phyloP scores from a whole-genome alignment of 192 early-diverging fungal species.

The Geranomyces variabilis region DNA sequence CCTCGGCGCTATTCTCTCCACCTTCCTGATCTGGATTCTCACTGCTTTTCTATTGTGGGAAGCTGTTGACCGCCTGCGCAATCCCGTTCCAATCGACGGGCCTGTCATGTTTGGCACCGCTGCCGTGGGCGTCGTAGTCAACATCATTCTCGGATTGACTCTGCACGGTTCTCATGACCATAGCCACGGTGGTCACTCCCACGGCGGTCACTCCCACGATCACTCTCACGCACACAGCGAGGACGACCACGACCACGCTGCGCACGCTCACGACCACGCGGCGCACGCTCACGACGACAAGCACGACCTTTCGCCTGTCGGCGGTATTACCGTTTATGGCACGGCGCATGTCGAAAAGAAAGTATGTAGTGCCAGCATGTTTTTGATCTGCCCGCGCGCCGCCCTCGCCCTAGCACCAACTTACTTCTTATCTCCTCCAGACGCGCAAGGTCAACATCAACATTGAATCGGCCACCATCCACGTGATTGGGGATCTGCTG shows the following conservation, averaged over 20 bases:
- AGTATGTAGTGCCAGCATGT: too few species aligned
- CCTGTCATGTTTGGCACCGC: conserved; percentile 70
- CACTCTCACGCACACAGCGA: conserved; percentile 39
- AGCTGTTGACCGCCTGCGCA: conserved; percentile 65
- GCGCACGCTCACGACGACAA: conserved; percentile 2
- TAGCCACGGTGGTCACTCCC: conserved; percentile 57
- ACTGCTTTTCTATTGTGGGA: conserved; percentile 72
- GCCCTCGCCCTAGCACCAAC: not conserved
- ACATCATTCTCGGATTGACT: conserved; percentile 63
- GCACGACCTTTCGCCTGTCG: conserved; percentile 18
- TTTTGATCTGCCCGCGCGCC: not conserved
- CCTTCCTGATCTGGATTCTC: conserved; percentile 75
- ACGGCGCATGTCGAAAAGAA: not conserved
- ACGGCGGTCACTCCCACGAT: conserved; percentile 43
- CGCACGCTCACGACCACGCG: conserved; percentile 36
- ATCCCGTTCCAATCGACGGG: conserved; percentile 68
- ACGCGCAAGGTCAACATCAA: conserved; percentile 49
- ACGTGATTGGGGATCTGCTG: conserved; percentile 82
- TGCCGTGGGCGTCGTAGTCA: conserved; percentile 73
- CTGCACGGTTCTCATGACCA: conserved; percentile 39
- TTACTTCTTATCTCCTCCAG: too few species aligned
- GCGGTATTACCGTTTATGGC: too few species aligned
- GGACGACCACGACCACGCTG: conserved; percentile 15
- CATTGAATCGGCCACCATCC: conserved; percentile 72
- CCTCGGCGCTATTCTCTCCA: conserved; percentile 74